phyloP scores from a whole-genome alignment of 176 grass and related monocot species.

The Oryza rufipogon region DNA sequence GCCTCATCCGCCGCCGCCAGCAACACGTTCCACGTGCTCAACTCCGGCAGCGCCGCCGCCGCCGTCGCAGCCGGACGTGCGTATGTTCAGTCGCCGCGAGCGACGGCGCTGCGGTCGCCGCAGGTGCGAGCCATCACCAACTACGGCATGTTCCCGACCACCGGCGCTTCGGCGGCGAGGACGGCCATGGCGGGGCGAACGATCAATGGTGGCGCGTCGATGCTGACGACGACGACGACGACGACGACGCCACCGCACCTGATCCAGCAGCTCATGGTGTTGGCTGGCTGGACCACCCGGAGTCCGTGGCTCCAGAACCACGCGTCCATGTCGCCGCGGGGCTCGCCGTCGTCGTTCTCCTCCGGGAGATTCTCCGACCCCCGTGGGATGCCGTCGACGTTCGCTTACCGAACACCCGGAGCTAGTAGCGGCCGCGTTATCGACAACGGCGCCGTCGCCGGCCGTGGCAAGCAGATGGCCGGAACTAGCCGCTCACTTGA shows the following conservation, averaged over 20 bases:
- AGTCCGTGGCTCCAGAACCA: slow-evolving; percentile 36
- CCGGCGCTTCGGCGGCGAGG: background rate
- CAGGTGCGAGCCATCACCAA: background rate
- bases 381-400: slow-evolving; percentile 5
- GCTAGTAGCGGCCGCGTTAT: background rate
- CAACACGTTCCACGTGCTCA: slow-evolving; percentile 44
- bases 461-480: background rate
- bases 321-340: slow-evolving; percentile 3
- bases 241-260: slow-evolving; percentile 16
- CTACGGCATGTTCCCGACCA: slow-evolving; percentile 6
- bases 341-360: slow-evolving; percentile 10
- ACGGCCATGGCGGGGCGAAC: background rate
- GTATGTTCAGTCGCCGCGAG: slow-evolving; percentile 22
- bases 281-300: slow-evolving; percentile 37
- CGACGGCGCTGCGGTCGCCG: slow-evolving; percentile 19
- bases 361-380: background rate
- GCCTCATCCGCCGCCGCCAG: background rate
- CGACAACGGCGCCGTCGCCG: background rate
- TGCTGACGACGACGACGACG: no score
- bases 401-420: background rate
- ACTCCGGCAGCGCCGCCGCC: slow-evolving; percentile 36
- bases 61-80: background rate
- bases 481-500: slow-evolving; percentile 16
- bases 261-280: slow-evolving; percentile 50
- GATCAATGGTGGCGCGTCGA: background rate